Conservation (phyloP, 225 moss, liverwort and hornwort species). For the Polytrichum formosum region DNA sequence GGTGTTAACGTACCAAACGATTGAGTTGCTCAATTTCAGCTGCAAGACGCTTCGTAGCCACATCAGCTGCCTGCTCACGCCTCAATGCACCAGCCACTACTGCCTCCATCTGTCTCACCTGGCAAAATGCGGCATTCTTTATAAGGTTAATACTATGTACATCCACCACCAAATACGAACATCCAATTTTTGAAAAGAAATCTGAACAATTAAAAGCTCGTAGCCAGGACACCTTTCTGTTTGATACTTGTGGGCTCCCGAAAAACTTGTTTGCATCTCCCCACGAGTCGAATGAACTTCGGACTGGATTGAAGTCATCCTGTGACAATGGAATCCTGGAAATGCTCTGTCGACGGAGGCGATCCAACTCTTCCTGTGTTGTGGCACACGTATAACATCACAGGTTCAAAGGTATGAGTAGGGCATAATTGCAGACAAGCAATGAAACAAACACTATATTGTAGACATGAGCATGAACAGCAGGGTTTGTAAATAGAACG, state of each 20-base stretch:
- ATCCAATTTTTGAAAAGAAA: neutral
- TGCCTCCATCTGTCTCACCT: slow-evolving; percentile 73
- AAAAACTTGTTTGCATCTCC: slow-evolving; percentile 12
- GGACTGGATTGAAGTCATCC: neutral
- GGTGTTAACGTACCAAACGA: slow-evolving; percentile 56
- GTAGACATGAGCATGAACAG: neutral
- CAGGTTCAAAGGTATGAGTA: no score
- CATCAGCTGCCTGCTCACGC: slow-evolving; percentile 81
- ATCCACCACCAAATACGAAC: neutral
- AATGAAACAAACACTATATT: no score
- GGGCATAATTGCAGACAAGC: no score
- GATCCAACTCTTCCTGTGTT: slow-evolving; percentile 75
- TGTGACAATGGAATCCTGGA: slow-evolving; percentile 34
- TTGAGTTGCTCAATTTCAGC: slow-evolving; percentile 85
- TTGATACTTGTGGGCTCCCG: slow-evolving; percentile 40
- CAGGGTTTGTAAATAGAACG: neutral
- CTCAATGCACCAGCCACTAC: slow-evolving; percentile 81
- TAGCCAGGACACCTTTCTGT: slow-evolving; percentile 53
- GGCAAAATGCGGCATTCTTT: neutral
- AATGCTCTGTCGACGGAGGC: slow-evolving; percentile 75
- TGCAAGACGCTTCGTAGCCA: slow-evolving; percentile 61
- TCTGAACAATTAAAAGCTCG: neutral
- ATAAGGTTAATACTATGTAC: neutral
- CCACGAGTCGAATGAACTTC: slow-evolving; percentile 17
- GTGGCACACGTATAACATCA: no score